phyloP scores from a whole-genome alignment of 371 early-diverging fungal species.

The Mortierella sp. region DNA sequence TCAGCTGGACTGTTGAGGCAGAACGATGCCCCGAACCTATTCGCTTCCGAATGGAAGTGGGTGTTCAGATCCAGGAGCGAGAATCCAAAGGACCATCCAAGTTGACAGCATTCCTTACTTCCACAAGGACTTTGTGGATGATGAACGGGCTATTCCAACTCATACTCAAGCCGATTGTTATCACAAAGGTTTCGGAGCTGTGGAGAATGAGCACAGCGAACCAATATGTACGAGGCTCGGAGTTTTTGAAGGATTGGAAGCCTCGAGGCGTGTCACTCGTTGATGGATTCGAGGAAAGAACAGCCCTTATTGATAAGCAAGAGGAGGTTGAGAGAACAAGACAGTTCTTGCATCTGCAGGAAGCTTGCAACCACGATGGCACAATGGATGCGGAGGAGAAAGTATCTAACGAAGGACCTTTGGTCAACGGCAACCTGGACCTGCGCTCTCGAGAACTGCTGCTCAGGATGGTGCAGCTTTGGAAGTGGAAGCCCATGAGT shows the following conservation, averaged over 20 bases:
- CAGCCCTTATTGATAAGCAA: slow-evolving; percentile 51
- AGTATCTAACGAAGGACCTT: not conserved
- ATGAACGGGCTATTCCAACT: slow-evolving; percentile 67
- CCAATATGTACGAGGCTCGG: slow-evolving; percentile 89
- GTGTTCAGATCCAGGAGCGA: slow-evolving; percentile 70
- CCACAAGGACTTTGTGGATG: slow-evolving; percentile 55
- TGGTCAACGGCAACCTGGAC: not conserved
- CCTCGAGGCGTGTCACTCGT: slow-evolving; percentile 81
- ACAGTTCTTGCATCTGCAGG: slow-evolving; percentile 52
- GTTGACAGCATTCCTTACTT: slow-evolving; percentile 52
- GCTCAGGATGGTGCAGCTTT: slow-evolving; percentile 58
- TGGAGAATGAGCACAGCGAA: slow-evolving; percentile 82
- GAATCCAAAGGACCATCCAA: slow-evolving; percentile 62
- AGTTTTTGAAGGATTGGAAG: slow-evolving; percentile 77
- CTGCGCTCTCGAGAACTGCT: slow-evolving; percentile 46
- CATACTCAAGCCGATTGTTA: slow-evolving; percentile 68
- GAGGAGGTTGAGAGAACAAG: slow-evolving; percentile 65
- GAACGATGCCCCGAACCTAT: slow-evolving; percentile 68
- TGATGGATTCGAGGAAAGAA: slow-evolving; percentile 64
- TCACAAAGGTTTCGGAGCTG: slow-evolving; percentile 66
- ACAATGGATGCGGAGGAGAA: not conserved
- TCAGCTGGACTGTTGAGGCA: slow-evolving; percentile 69
- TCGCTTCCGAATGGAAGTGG: slow-evolving; percentile 72
- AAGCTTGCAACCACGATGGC: not conserved
- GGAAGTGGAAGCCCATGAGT: slow-evolving; percentile 60